phyloP scores from a whole-genome alignment of 805 yeast species.

The Starmerella geochares region DNA sequence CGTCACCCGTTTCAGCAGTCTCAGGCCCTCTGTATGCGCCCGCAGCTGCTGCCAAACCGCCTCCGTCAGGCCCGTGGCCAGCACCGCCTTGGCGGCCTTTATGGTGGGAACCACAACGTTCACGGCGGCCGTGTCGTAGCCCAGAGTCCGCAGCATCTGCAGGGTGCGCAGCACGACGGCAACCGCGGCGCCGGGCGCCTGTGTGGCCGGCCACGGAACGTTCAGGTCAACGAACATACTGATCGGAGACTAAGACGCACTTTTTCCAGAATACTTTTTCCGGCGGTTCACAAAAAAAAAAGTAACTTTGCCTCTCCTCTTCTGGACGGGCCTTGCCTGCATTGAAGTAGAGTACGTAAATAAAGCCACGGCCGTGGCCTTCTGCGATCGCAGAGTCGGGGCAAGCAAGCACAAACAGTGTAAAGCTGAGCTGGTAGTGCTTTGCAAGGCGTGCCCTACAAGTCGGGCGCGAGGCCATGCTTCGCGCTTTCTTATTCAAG shows the following conservation, averaged over 20 bases:
- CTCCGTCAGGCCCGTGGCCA: slow-evolving; percentile 20
- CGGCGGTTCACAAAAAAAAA: too few relatives aligned
- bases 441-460: too few relatives aligned
- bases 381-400: too few relatives aligned
- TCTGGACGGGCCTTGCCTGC: too few relatives aligned
- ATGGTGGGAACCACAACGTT: slow-evolving; percentile 39
- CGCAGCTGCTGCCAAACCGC: slow-evolving; percentile 28
- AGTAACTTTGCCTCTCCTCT: too few relatives aligned
- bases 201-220: slow-evolving; percentile 31
- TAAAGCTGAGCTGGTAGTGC: too few relatives aligned
- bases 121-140: slow-evolving; percentile 68
- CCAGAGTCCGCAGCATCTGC: slow-evolving; percentile 32
- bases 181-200: slow-evolving; percentile 10
- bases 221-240: slow-evolving; percentile 32
- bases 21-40: slow-evolving; percentile 36
- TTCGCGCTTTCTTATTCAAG: too few relatives aligned
- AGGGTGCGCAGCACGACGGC: slow-evolving; percentile 23
- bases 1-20: slow-evolving; percentile 62
- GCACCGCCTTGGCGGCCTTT: slow-evolving; percentile 21
- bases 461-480: too few relatives aligned
- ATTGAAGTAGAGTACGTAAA: too few relatives aligned
- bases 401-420: too few relatives aligned
- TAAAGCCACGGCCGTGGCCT: too few relatives aligned
- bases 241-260: slow-evolving; percentile 1
- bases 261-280: neutral